Percentiles rank a stretch among this genome's conserved stretches.
Conservation (phyloP, 768 basidiomycete genomes). For the Pluteus cervinus region DNA sequence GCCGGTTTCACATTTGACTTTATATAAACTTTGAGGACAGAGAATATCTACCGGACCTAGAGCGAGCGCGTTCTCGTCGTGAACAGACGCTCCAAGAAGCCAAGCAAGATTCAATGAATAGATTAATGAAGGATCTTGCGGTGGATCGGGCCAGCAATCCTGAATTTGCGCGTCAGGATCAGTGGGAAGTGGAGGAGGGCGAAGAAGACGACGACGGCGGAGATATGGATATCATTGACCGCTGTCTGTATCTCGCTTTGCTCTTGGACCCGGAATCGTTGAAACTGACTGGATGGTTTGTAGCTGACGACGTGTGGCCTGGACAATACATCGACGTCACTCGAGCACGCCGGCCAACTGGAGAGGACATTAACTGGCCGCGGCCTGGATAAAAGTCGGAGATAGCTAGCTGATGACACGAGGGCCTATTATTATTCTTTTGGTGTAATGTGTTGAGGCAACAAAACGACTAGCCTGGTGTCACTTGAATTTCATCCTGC, state of each 20-base stretch:
- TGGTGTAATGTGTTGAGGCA: no score
- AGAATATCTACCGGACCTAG: constrained; percentile 89
- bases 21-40: constrained; percentile 31
- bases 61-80: constrained; percentile 57
- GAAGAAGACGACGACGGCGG: constrained; percentile 47
- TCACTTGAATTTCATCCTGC: background rate
- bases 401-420: no score
- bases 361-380: constrained; percentile 65
- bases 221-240: constrained; percentile 61
- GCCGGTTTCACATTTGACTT: constrained; percentile 1
- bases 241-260: constrained; percentile 41
- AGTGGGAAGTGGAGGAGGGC: constrained; percentile 57
- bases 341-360: constrained; percentile 44
- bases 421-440: no score
- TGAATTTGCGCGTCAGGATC: constrained; percentile 44
- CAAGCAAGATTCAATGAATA: constrained; percentile 72
- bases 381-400: constrained; percentile 61
- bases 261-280: background rate
- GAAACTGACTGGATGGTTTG: no score
- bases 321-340: constrained; percentile 76
- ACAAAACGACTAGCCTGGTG: no score
- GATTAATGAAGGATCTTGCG: constrained; percentile 73
- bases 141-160: constrained; percentile 70
- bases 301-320: constrained; percentile 67
- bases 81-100: constrained; percentile 58